These are phyloP conservation scores for Naumovozyma baii DNA, from an alignment of 805 yeast species.

Conservation along the genomic window DNA sequence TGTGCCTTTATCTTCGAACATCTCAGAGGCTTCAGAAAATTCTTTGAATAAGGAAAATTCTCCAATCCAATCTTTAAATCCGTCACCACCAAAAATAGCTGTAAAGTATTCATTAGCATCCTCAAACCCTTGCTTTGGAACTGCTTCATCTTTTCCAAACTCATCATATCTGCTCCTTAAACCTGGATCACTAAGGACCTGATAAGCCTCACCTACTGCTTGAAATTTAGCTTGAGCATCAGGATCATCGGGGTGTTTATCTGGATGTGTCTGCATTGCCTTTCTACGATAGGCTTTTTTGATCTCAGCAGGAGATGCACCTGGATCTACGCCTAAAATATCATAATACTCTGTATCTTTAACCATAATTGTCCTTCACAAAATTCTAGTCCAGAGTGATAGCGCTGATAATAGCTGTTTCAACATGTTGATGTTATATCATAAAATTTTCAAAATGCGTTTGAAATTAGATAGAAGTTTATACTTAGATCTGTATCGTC, in stretches of 20 bases:
- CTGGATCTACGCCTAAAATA: conserved; percentile 51
- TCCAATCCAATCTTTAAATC: conserved; percentile 70
- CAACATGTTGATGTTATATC: too few species aligned
- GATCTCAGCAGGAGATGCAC: conserved; percentile 72
- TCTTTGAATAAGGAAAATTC: conserved; percentile 63
- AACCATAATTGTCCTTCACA: conserved; percentile 66
- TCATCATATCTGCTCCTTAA: conserved; percentile 70
- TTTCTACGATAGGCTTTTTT: conserved; percentile 88
- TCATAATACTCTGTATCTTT: conserved; percentile 86
- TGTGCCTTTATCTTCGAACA: conserved; percentile 24
- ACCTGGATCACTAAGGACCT: conserved; percentile 65
- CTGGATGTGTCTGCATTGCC: conserved; percentile 89
- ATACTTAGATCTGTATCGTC: too few species aligned
- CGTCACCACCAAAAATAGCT: conserved; percentile 76
- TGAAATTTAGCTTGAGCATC: conserved; percentile 83
- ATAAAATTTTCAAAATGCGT: too few species aligned
- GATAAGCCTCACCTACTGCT: conserved; percentile 59
- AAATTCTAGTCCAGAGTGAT: too few species aligned
- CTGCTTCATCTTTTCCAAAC: conserved; percentile 69
- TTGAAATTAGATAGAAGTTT: too few species aligned
- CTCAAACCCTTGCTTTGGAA: conserved; percentile 62
- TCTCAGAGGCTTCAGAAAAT: conserved; percentile 46
- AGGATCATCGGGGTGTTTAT: conserved; percentile 91
- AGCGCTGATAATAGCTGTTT: too few species aligned
- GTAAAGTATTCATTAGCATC: conserved; percentile 84